Conservation (phyloP, 2,329 filamentous ascomycete genomes). For the Pyricularia grisea region DNA sequence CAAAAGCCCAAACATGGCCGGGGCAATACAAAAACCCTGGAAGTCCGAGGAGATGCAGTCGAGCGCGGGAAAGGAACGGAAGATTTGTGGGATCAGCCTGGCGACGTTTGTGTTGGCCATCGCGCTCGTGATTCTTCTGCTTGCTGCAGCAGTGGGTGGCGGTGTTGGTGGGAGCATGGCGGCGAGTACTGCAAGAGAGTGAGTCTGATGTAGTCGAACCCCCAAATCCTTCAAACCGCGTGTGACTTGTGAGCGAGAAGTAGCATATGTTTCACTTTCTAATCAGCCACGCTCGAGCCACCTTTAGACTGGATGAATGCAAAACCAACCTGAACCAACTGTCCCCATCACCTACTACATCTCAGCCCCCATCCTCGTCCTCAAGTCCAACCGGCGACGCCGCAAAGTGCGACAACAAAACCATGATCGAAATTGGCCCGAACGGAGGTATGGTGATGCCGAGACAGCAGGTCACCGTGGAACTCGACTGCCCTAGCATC, state of each 20-base stretch:
- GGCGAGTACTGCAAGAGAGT: neutral
- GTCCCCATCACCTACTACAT: neutral
- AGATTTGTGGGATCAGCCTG: neutral
- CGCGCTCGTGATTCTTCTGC: neutral
- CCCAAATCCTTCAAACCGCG: too few species aligned
- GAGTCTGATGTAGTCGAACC: neutral
- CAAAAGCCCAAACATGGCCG: too few species aligned
- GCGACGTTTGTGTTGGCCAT: neutral
- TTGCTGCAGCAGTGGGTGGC: neutral
- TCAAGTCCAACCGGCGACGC: neutral
- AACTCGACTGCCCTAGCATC: neutral
- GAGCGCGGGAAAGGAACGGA: neutral
- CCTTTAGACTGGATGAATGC: neutral
- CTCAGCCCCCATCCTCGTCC: neutral
- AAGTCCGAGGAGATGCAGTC: neutral
- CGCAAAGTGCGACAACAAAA: neutral
- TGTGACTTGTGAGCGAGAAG: neutral
- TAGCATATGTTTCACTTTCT: neutral
- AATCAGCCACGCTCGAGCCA: neutral
- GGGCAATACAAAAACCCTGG: neutral
- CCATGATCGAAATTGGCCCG: neutral
- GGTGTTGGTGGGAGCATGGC: conserved; percentile 2
- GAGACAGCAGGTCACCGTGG: neutral
- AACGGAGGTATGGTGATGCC: neutral
- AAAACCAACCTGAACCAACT: neutral